These are phyloP conservation scores for Amauroascus niger DNA, from an alignment of 2,329 filamentous ascomycete genomes.

Conservation along the genomic window DNA sequence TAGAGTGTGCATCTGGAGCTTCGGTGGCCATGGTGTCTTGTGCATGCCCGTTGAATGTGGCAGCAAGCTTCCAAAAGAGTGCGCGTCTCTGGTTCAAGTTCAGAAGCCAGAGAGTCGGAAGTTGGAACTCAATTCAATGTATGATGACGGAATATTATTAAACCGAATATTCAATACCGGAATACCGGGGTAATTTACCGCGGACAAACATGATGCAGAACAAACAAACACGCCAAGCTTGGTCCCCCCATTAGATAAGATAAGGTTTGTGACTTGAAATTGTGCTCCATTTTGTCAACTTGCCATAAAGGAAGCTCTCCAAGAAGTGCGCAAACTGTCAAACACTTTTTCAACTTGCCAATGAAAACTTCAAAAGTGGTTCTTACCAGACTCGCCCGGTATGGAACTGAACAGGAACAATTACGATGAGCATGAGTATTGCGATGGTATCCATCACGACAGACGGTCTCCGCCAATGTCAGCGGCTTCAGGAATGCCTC, in stretches of 20 bases:
- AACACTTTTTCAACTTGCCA: too few relatives aligned
- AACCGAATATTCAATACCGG: background rate
- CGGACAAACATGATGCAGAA: too few relatives aligned
- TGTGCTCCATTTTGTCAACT: too few relatives aligned
- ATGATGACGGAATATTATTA: background rate
- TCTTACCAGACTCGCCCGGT: too few relatives aligned
- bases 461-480: slow-evolving; percentile 1
- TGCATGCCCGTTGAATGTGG: background rate
- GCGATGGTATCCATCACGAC: background rate
- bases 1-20: slow-evolving; percentile 46
- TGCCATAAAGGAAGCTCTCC: too few relatives aligned
- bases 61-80: background rate
- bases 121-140: background rate
- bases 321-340: too few relatives aligned
- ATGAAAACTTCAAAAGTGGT: too few relatives aligned
- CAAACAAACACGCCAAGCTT: too few relatives aligned
- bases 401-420: background rate
- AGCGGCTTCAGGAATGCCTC: slow-evolving; percentile 52
- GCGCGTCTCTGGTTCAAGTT: background rate
- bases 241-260: too few relatives aligned
- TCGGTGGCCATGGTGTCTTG: slow-evolving; percentile 39
- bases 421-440: background rate
- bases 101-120: background rate
- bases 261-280: background rate
- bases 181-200: too few relatives aligned